phyloP scores from a whole-genome alignment of 148 eudicot genomes.

The Polygonum aviculare region DNA sequence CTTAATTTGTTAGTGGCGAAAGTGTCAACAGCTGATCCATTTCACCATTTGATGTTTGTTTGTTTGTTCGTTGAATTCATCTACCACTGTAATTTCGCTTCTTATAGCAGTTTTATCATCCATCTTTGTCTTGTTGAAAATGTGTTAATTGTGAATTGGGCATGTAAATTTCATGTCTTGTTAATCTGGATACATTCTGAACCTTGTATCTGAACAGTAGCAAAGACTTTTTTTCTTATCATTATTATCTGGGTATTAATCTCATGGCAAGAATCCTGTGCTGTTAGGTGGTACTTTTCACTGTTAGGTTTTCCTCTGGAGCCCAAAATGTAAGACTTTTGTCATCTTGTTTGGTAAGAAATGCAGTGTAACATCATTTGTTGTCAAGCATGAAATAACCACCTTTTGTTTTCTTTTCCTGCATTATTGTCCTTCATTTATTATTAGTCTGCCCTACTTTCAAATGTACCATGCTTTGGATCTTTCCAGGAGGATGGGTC shows the following conservation, averaged over 20 bases:
- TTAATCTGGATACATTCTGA: not conserved
- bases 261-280: not conserved
- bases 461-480: not conserved
- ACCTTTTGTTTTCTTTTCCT: not conserved
- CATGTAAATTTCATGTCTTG: constrained; percentile 1
- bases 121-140: not conserved
- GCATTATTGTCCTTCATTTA: not conserved
- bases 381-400: not conserved
- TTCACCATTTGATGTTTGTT: not conserved
- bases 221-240: not conserved
- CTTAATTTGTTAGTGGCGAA: not conserved
- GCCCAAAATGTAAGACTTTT: not conserved
- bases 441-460: not conserved
- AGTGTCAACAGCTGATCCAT: not conserved
- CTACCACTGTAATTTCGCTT: not conserved
- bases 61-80: not conserved
- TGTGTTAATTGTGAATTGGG: not conserved
- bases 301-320: not conserved
- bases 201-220: not conserved
- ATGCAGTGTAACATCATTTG: not conserved
- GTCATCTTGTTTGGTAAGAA: not conserved
- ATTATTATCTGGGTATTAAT: not conserved
- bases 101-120: not conserved
- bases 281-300: not conserved
- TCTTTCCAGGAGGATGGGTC: constrained; percentile 1